Conservation (phyloP, 202 grass and related monocot genomes). For the Musa balbisiana region DNA sequence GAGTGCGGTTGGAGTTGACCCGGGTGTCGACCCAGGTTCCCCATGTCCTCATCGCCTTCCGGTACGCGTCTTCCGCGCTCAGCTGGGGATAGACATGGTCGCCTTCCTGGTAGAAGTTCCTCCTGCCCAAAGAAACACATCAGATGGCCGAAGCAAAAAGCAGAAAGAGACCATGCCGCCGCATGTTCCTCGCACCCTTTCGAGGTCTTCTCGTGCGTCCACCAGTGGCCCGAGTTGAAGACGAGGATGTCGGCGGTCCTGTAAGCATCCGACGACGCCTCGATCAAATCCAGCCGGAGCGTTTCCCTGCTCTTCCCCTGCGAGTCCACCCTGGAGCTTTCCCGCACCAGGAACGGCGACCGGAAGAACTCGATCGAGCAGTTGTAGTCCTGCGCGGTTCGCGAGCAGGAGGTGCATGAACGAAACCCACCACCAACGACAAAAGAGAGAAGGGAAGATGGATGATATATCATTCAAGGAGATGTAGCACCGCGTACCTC, state of each 20-base stretch:
- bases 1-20: conserved; percentile 39
- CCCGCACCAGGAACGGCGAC: conserved; percentile 82
- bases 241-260: conserved; percentile 73
- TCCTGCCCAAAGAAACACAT: conserved; percentile 43
- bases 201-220: conserved; percentile 91
- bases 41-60: conserved; percentile 86
- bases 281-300: conserved; percentile 77
- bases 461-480: not conserved
- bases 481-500: conserved; percentile 23
- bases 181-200: conserved; percentile 38
- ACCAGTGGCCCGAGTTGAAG: conserved; percentile 97
- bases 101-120: conserved; percentile 96
- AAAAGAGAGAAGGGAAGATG: not conserved
- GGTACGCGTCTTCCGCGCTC: conserved; percentile 76
- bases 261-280: conserved; percentile 65
- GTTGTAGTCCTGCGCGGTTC: conserved; percentile 56
- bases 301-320: conserved; percentile 65
- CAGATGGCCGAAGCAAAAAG: conserved; percentile 14
- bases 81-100: conserved; percentile 69
- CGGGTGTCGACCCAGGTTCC: conserved; percentile 80
- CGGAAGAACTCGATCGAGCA: conserved; percentile 89
- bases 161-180: not conserved
- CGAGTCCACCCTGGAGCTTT: conserved; percentile 50
- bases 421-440: not conserved
- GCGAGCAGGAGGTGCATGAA: not conserved